Evolutionary conservation across 176 grass and related monocot genomes (phyloP).

Genomic region (Calamus simplicifolius): DNA sequence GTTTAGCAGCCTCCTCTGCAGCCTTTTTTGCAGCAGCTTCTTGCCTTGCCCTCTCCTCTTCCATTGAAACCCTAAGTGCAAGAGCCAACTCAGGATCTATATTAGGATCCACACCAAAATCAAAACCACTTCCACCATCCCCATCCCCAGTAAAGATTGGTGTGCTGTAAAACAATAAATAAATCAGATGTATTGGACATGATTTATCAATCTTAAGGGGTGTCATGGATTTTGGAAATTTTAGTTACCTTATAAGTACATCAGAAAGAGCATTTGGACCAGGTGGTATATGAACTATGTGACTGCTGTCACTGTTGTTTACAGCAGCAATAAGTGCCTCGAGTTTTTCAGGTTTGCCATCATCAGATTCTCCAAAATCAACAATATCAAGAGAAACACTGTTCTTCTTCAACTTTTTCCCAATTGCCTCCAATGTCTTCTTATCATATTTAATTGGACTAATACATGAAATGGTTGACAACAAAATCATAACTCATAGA

Average conservation of each 20-base stretch:
- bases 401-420: slow-evolving; percentile 96
- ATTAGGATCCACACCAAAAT: slow-evolving; percentile 99
- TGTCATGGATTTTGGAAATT: slow-evolving; percentile 2
- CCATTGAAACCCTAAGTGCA: slow-evolving; percentile 91
- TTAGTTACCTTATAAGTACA: slow-evolving; percentile 76
- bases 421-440: slow-evolving; percentile 75
- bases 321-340: slow-evolving; percentile 61
- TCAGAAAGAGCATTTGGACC: slow-evolving; percentile 75
- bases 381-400: slow-evolving; percentile 94
- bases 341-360: slow-evolving; percentile 90
- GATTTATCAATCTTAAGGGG: not conserved
- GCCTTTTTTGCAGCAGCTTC: slow-evolving; percentile 51
- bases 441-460: slow-evolving; percentile 87
- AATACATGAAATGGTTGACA: not conserved
- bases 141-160: slow-evolving; percentile 85
- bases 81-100: slow-evolving; percentile 89
- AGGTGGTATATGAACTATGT: slow-evolving; percentile 84
- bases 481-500: too few relatives aligned
- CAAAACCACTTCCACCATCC: slow-evolving; percentile 92
- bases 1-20: slow-evolving; percentile 14
- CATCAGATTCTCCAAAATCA: slow-evolving; percentile 91
- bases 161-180: slow-evolving; percentile 46
- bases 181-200: not conserved
- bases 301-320: slow-evolving; percentile 81
- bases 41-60: slow-evolving; percentile 93